Evolutionary conservation across 257 asterid species (phyloP).

Genomic region (Thymus quinquecostatus): DNA sequence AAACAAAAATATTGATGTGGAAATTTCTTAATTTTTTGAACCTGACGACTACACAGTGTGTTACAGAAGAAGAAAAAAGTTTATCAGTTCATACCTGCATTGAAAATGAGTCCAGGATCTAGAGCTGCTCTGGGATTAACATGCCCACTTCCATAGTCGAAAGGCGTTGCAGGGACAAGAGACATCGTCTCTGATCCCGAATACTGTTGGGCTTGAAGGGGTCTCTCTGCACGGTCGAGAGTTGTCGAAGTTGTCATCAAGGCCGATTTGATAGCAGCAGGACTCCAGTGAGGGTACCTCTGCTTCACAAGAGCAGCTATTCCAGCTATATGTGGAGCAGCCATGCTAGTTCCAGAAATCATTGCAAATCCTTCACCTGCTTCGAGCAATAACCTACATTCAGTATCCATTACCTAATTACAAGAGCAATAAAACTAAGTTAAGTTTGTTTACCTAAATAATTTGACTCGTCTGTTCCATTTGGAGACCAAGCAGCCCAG

Average conservation of each 20-base stretch:
- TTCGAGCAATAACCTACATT: conserved; percentile 28
- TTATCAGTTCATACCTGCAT: conserved; percentile 54
- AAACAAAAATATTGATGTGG: too few species aligned
- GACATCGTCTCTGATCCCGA: conserved; percentile 68
- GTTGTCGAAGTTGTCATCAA: conserved; percentile 83
- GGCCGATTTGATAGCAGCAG: conserved; percentile 87
- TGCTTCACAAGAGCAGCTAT: conserved; percentile 90
- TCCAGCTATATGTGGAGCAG: conserved; percentile 91
- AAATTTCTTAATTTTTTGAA: not conserved
- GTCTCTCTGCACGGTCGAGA: conserved; percentile 79
- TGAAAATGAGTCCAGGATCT: conserved; percentile 85
- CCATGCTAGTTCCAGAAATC: conserved; percentile 96
- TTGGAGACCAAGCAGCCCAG: conserved; percentile 99
- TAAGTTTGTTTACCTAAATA: conserved; percentile 54
- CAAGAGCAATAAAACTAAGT: not conserved
- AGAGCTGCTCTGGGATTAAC: conserved; percentile 89
- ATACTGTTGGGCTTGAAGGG: conserved; percentile 77
- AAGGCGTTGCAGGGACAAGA: conserved; percentile 79
- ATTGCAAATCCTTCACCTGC: conserved; percentile 89
- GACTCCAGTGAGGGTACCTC: conserved; percentile 88
- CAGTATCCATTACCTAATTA: not conserved
- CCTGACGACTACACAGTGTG: not conserved
- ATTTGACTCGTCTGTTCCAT: conserved; percentile 95
- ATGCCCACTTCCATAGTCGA: conserved; percentile 89
- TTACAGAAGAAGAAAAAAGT: not conserved